These are phyloP conservation scores for Tylopilus intermedius DNA, from an alignment of 768 basidiomycete species.

Conservation along the genomic window DNA sequence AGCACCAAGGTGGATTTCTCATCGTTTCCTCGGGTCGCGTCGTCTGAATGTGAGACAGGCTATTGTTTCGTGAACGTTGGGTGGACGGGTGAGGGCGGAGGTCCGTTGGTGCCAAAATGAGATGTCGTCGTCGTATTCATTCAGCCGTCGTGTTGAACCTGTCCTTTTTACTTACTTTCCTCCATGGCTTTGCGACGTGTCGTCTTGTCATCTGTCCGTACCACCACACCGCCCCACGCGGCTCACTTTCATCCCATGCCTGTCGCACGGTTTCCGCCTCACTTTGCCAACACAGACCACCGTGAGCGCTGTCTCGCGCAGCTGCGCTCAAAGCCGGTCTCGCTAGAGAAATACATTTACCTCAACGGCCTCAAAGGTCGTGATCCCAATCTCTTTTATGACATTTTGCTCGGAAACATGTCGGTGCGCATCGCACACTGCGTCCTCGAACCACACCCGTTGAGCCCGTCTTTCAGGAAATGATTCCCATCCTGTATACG, in stretches of 20 bases:
- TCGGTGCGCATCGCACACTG: constrained; percentile 34
- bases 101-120: background rate
- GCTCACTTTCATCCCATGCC: constrained; percentile 25
- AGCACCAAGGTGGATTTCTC: constrained; percentile 17
- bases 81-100: background rate
- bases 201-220: background rate
- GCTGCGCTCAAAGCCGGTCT: constrained; percentile 49
- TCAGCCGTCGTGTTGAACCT: background rate
- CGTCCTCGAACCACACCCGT: background rate
- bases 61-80: background rate
- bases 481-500: constrained; percentile 70
- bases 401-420: constrained; percentile 57
- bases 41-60: constrained; percentile 1
- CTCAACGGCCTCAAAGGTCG: constrained; percentile 59
- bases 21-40: background rate
- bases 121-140: background rate
- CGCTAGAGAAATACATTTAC: constrained; percentile 69
- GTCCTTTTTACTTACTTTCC: background rate
- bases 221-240: background rate
- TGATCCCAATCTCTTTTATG: constrained; percentile 63
- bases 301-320: constrained; percentile 52
- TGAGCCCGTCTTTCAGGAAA: constrained; percentile 33
- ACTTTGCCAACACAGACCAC: constrained; percentile 47
- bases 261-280: constrained; percentile 40
- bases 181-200: background rate